These are phyloP conservation scores for Heterobasidion parviporum DNA, from an alignment of 1,284 basidiomycete species.

Conservation along the genomic window DNA sequence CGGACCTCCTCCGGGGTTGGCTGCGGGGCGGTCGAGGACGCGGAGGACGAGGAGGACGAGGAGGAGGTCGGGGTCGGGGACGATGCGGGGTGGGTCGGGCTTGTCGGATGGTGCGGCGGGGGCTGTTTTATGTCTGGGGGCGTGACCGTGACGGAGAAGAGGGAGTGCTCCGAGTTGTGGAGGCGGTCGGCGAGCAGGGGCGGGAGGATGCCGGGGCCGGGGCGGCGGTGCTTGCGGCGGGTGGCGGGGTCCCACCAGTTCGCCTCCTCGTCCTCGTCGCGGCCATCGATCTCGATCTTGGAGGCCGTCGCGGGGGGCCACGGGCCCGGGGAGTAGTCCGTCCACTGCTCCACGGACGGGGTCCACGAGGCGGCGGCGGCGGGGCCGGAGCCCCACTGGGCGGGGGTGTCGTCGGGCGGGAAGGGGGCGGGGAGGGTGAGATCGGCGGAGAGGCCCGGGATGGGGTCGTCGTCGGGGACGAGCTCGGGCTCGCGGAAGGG, in stretches of 20 bases:
- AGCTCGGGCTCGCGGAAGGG: conserved; percentile 40
- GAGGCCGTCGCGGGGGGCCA: conserved; percentile 10
- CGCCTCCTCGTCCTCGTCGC: conserved; percentile 47
- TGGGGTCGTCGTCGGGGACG: conserved; percentile 23
- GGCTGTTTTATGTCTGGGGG: conserved; percentile 22
- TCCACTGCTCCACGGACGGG: neutral
- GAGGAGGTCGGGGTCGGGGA: neutral
- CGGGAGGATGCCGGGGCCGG: conserved; percentile 61
- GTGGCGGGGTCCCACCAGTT: conserved; percentile 57
- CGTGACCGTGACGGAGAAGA: conserved; percentile 53
- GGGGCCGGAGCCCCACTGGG: conserved; percentile 1
- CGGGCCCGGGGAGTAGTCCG: neutral
- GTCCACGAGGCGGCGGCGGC: conserved; percentile 9
- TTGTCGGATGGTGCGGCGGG: conserved; percentile 26
- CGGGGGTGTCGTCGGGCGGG: neutral
- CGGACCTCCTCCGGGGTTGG: conserved; percentile 53
- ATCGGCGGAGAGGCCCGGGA: neutral
- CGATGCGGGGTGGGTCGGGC: conserved; percentile 15
- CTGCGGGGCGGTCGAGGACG: conserved; percentile 6
- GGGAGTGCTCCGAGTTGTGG: conserved; percentile 61
- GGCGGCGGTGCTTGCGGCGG: conserved; percentile 36
- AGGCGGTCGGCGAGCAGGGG: conserved; percentile 54
- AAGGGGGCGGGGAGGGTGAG: neutral
- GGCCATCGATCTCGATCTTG: conserved; percentile 41
- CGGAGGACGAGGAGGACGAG: neutral